Base-by-base conservation (phyloP, 805 yeast genomes). In the Ogataea ganodermae region DNA sequence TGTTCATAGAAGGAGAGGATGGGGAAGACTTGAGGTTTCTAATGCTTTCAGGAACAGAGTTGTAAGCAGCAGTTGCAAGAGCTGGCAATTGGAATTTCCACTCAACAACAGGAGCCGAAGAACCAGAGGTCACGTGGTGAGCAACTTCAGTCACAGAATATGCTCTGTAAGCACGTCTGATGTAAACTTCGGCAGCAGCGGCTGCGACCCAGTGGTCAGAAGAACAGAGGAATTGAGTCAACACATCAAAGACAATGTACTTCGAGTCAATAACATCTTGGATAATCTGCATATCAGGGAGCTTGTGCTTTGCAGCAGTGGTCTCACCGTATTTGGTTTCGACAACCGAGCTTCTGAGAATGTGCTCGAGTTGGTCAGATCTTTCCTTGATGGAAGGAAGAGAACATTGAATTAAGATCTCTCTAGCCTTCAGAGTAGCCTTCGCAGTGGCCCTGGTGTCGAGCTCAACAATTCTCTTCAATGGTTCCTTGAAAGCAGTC, bases 161-260 rank as follows among this genome's bases (percentile, higher is more conserved):
- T 31, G 98, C 98, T 63, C 98, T 83, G 75, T 91, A 94, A 37
- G 98, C 96, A 68, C 99, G 86, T 68, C 98, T 86, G 50, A 91
- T 84, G 69, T 94, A 94, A 49, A 94, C 96, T 71, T 94, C 97
- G 38, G 96, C 89, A 30, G 99, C 98, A 30, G 99, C 98, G 56
- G 92, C 80, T 3, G 92, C 86, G 51, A 94, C 92, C 77, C 89
- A 88, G 40, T 86, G 87, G 62, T 95, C 97, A 10, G 78, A 62
- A 58, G 89, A 86, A 46, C 79, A 81, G 71, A 94, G 81, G 72
- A 94, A 94, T 71, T 89, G 97, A 37, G 96, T 79, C 67, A 94
- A 79, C 31, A 95, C 98, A 66, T 94, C 99, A 67, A 92, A 94
- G 16, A 94, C 97, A 50, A 92, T 89, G 72, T 89, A 95, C 67